Evolutionary conservation across 1,284 basidiomycete species (phyloP).

Genomic region (Fistulinella staudtii): DNA sequence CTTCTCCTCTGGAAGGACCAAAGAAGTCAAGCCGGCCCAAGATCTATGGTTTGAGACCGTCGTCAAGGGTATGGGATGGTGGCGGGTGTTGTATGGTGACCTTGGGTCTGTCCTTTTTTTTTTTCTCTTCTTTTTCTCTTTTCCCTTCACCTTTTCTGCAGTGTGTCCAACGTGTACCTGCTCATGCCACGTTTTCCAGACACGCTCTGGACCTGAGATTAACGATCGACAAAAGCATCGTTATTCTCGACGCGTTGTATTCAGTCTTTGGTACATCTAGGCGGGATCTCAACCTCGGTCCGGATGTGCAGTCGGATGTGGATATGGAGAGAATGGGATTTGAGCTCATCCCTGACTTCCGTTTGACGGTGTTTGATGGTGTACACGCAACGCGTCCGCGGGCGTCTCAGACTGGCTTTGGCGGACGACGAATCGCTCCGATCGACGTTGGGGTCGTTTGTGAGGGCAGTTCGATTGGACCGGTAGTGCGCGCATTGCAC

Average conservation of each 20-base stretch:
- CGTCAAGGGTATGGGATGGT: slow-evolving; percentile 78
- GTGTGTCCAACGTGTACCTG: neutral
- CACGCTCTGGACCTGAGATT: slow-evolving; percentile 78
- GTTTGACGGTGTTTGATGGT: slow-evolving; percentile 44
- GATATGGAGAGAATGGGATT: slow-evolving; percentile 37
- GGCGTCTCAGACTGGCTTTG: slow-evolving; percentile 6
- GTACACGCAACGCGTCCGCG: slow-evolving; percentile 21
- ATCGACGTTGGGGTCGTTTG: slow-evolving; percentile 65
- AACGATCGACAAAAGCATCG: slow-evolving; percentile 60
- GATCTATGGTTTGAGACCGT: slow-evolving; percentile 55
- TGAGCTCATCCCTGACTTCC: slow-evolving; percentile 60
- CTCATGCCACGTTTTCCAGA: slow-evolving; percentile 37
- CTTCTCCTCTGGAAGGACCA: slow-evolving; percentile 21
- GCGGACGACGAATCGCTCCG: slow-evolving; percentile 38
- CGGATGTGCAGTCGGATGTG: neutral
- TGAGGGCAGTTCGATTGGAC: slow-evolving; percentile 43
- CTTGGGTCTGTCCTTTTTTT: slow-evolving; percentile 39
- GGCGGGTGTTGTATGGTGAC: slow-evolving; percentile 66
- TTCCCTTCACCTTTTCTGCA: neutral
- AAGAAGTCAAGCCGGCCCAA: slow-evolving; percentile 5
- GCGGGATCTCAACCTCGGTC: neutral
- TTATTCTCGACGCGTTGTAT: slow-evolving; percentile 64
- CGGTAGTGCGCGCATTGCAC: slow-evolving; percentile 48
- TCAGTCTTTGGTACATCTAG: slow-evolving; percentile 44
- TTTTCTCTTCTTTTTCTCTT: neutral